Percentiles rank a stretch among this genome's conserved stretches.
These are phyloP conservation scores for Trypanosoma scelopori DNA, from an alignment of 208 protist species.

Conservation along the genomic window DNA sequence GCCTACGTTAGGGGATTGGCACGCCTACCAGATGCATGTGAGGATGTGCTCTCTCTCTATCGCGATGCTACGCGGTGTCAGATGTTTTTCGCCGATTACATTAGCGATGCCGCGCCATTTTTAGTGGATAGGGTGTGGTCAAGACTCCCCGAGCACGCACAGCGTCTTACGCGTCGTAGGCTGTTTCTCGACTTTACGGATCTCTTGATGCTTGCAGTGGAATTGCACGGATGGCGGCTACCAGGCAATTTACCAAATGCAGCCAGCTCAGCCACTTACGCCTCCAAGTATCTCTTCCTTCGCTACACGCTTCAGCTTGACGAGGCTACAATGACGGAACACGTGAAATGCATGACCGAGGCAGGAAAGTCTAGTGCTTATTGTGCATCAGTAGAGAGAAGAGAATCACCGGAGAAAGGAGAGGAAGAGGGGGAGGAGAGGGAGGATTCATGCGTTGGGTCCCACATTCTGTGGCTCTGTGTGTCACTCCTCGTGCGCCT, in stretches of 20 bases:
- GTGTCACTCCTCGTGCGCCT: constrained; percentile 70
- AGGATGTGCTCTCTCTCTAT: constrained; percentile 38
- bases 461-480: constrained; percentile 69
- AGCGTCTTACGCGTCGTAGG: constrained; percentile 44
- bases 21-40: constrained; percentile 17
- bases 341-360: constrained; percentile 31
- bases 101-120: constrained; percentile 63
- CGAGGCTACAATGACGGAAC: constrained; percentile 32
- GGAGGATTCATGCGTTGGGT: constrained; percentile 26
- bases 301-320: constrained; percentile 66
- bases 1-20: constrained; percentile 62
- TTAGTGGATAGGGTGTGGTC: constrained; percentile 75
- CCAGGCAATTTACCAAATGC: constrained; percentile 70
- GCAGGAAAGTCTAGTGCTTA: neutral
- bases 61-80: constrained; percentile 37
- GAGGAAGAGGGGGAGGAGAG: constrained; percentile 36
- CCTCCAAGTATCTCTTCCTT: constrained; percentile 80
- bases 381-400: neutral
- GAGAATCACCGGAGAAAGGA: constrained; percentile 5
- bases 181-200: constrained; percentile 82
- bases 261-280: constrained; percentile 59
- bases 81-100: constrained; percentile 49
- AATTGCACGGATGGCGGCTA: constrained; percentile 47
- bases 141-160: constrained; percentile 70
- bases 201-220: constrained; percentile 66